phyloP scores from a whole-genome alignment of 768 basidiomycete species.

The Wakefieldia striispora region DNA sequence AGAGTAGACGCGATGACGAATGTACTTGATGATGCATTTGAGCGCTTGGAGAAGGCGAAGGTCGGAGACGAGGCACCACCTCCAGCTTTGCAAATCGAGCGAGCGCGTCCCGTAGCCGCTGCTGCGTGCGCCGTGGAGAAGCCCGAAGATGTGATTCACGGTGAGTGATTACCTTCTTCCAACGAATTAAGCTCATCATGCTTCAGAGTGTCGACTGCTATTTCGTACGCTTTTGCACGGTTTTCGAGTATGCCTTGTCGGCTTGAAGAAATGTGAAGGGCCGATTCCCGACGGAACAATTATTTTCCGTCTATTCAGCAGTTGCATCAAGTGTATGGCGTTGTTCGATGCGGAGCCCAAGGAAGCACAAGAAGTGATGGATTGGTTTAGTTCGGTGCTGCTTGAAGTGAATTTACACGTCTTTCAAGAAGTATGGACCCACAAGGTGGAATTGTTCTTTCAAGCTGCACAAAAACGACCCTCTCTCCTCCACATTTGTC shows the following conservation, averaged over 20 bases:
- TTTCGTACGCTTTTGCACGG: slow-evolving; percentile 89
- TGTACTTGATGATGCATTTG: slow-evolving; percentile 48
- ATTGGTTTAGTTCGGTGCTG: slow-evolving; percentile 73
- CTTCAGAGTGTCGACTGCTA: slow-evolving; percentile 76
- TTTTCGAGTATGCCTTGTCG: slow-evolving; percentile 73
- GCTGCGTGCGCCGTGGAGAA: slow-evolving; percentile 78
- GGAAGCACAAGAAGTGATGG: slow-evolving; percentile 76
- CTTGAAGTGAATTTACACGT: slow-evolving; percentile 85
- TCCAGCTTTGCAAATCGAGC: slow-evolving; percentile 76
- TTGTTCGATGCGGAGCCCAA: slow-evolving; percentile 74
- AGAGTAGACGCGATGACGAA: slow-evolving; percentile 79
- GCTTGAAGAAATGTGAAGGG: slow-evolving; percentile 77
- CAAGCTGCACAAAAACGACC: slow-evolving; percentile 73
- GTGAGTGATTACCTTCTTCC: slow-evolving; percentile 39
- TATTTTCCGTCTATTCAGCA: slow-evolving; percentile 84
- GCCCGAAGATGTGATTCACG: slow-evolving; percentile 77
- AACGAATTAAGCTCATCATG: slow-evolving; percentile 4
- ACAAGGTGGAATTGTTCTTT: slow-evolving; percentile 89
- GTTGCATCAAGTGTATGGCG: slow-evolving; percentile 79
- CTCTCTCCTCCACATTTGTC: slow-evolving; percentile 79
- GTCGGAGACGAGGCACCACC: slow-evolving; percentile 38
- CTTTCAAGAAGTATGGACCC: slow-evolving; percentile 95
- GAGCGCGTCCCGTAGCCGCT: slow-evolving; percentile 76
- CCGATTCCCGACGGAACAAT: slow-evolving; percentile 81
- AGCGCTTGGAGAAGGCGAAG: slow-evolving; percentile 46